Conservation (phyloP, 139 green algal species). For the Chlamydomonas schloesseri region DNA sequence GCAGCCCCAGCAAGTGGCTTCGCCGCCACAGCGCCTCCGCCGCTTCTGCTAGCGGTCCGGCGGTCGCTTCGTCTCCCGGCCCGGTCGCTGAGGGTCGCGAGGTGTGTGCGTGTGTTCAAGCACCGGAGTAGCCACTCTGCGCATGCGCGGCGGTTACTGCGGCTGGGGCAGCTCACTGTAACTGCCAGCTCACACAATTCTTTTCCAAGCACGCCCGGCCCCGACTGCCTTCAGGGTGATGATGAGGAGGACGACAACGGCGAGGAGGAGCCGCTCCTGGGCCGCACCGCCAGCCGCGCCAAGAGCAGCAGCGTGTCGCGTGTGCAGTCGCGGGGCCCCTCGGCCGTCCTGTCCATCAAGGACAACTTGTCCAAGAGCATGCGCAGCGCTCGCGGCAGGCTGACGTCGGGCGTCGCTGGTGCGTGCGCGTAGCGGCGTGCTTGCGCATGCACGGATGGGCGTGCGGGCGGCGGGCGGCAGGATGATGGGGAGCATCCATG, state of each 20-base stretch:
- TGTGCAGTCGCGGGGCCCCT: not conserved
- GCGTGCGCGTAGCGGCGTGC: not conserved
- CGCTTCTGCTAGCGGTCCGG: too few relatives aligned
- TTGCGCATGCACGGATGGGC: too few relatives aligned
- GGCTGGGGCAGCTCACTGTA: too few relatives aligned
- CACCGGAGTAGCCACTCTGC: too few relatives aligned
- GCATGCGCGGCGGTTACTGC: too few relatives aligned
- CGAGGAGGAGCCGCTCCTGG: not conserved
- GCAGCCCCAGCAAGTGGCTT: constrained; percentile 34
- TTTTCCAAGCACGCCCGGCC: too few relatives aligned
- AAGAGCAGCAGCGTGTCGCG: not conserved
- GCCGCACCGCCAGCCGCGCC: too few relatives aligned
- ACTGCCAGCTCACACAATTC: too few relatives aligned
- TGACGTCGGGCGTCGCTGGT: not conserved
- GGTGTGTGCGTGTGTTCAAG: not conserved
- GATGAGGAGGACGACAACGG: not conserved
- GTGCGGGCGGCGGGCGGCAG: too few relatives aligned
- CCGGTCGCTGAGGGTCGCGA: constrained; percentile 11
- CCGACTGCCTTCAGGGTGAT: too few relatives aligned
- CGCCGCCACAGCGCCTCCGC: not conserved
- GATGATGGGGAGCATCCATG: too few relatives aligned
- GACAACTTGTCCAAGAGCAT: not conserved
- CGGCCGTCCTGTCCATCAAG: not conserved
- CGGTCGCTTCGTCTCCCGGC: not conserved
- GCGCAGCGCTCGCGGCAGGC: not conserved